Percentiles rank a stretch among this genome's conserved stretches.
Conservation (phyloP, 352 stramenopile species). For the Phytopythium sindhum region DNA sequence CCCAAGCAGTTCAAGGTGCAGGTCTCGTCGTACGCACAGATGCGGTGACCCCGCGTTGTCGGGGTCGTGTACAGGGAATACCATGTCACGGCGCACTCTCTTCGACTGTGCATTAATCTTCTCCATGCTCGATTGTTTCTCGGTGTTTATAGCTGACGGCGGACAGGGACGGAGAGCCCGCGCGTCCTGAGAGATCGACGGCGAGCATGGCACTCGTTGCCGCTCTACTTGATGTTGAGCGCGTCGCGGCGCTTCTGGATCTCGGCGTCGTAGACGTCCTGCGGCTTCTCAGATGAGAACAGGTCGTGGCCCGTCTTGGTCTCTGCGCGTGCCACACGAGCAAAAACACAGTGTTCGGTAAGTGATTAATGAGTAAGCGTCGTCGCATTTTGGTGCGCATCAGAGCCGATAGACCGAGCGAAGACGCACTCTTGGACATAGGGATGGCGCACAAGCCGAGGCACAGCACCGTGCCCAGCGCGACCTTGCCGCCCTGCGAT, state of each 20-base stretch:
- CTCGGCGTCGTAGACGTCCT: constrained; percentile 74
- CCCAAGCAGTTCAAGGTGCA: constrained; percentile 77
- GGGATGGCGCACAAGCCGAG: constrained; percentile 70
- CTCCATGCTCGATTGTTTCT: neutral
- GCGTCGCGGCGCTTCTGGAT: constrained; percentile 61
- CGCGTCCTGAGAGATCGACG: too few species aligned
- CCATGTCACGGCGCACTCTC: too few species aligned
- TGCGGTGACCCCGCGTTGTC: constrained; percentile 8
- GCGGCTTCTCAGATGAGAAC: constrained; percentile 82
- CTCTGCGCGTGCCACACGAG: constrained; percentile 23
- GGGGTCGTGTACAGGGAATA: too few species aligned
- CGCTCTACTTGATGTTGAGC: constrained; percentile 51
- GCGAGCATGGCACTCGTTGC: too few species aligned
- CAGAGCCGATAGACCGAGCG: neutral
- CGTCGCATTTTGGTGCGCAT: neutral
- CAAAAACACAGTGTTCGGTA: neutral
- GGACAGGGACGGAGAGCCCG: too few species aligned
- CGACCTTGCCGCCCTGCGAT: constrained; percentile 68
- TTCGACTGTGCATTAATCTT: too few species aligned
- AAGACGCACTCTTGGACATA: constrained; percentile 49
- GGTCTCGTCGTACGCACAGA: constrained; percentile 48
- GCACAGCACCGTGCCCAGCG: constrained; percentile 61
- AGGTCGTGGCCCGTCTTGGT: constrained; percentile 81
- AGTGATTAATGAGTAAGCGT: neutral
- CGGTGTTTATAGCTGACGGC: too few species aligned